Conservation (phyloP, 2,329 filamentous ascomycete species). For the Canariomyces notabilis region DNA sequence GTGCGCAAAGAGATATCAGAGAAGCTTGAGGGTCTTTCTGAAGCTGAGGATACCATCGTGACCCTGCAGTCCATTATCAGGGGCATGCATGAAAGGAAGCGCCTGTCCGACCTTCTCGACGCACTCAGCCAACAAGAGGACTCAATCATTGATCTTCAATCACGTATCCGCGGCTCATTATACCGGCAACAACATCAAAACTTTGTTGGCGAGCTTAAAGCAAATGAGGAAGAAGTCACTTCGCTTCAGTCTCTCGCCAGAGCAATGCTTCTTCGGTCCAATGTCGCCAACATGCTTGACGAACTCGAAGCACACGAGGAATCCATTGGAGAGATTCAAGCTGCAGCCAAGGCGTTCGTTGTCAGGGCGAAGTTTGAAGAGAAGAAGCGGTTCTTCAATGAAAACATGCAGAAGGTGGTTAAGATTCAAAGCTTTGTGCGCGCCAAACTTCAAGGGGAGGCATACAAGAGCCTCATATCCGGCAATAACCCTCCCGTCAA, state of each 20-base stretch:
- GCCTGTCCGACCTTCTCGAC: conserved; percentile 44
- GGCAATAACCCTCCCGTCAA: conserved; percentile 96
- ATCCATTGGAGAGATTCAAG: conserved; percentile 68
- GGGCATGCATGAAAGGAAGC: conserved; percentile 55
- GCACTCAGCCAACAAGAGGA: conserved; percentile 54
- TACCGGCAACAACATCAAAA: conserved; percentile 55
- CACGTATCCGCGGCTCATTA: conserved; percentile 59
- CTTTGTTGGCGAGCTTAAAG: conserved; percentile 65
- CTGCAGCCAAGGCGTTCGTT: conserved; percentile 65
- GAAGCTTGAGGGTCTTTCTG: conserved; percentile 44
- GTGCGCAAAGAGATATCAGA: conserved; percentile 47
- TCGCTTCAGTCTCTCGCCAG: conserved; percentile 71
- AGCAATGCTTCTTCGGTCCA: conserved; percentile 71
- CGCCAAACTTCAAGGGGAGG: conserved; percentile 91
- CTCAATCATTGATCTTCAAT: conserved; percentile 60
- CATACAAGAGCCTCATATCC: conserved; percentile 92
- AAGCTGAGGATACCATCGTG: conserved; percentile 42
- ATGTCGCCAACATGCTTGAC: conserved; percentile 67
- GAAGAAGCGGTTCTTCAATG: conserved; percentile 81
- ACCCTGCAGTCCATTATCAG: conserved; percentile 56
- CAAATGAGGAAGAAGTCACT: conserved; percentile 61
- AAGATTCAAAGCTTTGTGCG: conserved; percentile 97
- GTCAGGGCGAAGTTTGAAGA: conserved; percentile 73
- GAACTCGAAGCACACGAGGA: conserved; percentile 81
- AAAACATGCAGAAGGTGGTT: conserved; percentile 98